Conservation (phyloP, 163 green algal species). For the Scenedesmus sp. region DNA sequence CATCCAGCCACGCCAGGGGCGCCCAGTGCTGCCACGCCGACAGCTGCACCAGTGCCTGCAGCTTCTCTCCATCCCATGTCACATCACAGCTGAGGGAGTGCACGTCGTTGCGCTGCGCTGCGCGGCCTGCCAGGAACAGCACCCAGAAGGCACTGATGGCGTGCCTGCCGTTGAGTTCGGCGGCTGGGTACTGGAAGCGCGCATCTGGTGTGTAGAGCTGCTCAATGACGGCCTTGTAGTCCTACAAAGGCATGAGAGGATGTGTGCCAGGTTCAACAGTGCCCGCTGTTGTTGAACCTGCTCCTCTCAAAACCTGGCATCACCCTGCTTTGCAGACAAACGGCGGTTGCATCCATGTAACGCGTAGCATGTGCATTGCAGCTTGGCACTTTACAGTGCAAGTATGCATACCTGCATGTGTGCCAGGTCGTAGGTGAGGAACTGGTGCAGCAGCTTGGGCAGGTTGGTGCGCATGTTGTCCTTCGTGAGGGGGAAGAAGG, state of each 20-base stretch:
- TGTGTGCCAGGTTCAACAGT: too few relatives aligned
- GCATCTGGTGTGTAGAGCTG: slow-evolving; percentile 36
- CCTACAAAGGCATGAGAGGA: neutral
- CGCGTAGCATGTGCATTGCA: too few relatives aligned
- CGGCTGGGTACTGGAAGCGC: slow-evolving; percentile 34
- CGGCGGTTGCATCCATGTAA: neutral
- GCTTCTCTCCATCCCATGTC: slow-evolving; percentile 24
- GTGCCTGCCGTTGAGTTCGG: neutral
- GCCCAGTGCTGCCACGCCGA: slow-evolving; percentile 37
- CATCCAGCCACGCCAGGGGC: slow-evolving; percentile 14
- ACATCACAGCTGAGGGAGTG: neutral
- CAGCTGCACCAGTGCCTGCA: slow-evolving; percentile 24
- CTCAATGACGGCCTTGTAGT: neutral
- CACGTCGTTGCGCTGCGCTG: slow-evolving; percentile 7
- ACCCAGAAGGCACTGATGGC: slow-evolving; percentile 21
- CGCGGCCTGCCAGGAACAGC: slow-evolving; percentile 21
- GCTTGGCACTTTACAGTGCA: neutral
- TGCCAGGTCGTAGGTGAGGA: slow-evolving; percentile 23
- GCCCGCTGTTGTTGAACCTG: too few relatives aligned
- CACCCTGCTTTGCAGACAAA: neutral
- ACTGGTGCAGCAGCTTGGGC: slow-evolving; percentile 27
- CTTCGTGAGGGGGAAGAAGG: slow-evolving; percentile 31
- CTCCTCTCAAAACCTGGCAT: too few relatives aligned
- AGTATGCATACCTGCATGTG: neutral
- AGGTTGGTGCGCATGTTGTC: slow-evolving; percentile 41